Evolutionary conservation across 2,329 filamentous ascomycete species (phyloP).

Genomic region (Helminthosporium solani): DNA sequence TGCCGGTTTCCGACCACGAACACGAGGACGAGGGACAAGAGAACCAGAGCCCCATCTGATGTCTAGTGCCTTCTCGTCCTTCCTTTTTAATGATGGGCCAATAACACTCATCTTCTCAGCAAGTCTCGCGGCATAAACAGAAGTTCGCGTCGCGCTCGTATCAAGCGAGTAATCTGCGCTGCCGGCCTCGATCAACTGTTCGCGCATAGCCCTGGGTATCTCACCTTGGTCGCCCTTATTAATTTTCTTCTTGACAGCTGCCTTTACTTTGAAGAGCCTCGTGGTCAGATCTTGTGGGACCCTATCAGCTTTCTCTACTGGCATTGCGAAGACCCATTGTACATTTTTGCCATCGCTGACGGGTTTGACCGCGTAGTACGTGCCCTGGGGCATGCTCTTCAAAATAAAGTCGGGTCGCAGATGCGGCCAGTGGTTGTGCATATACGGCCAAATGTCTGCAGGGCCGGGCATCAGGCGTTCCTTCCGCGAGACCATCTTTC

Average conservation of each 20-base stretch:
- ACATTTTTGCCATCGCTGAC: slow-evolving; percentile 23
- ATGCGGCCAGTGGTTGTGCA: slow-evolving; percentile 30
- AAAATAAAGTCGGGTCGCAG: slow-evolving; percentile 34
- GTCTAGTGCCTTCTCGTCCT: neutral
- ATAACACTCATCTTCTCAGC: too few relatives aligned
- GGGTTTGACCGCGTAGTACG: slow-evolving; percentile 20
- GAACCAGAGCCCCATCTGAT: neutral
- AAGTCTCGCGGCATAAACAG: too few relatives aligned
- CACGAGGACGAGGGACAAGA: too few relatives aligned
- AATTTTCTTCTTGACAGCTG: slow-evolving; percentile 10
- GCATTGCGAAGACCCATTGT: slow-evolving; percentile 25
- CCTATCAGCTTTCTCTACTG: neutral
- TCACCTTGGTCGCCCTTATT: slow-evolving; percentile 8
- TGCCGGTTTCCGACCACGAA: too few relatives aligned
- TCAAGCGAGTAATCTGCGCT: slow-evolving; percentile 2
- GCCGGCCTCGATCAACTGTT: slow-evolving; percentile 3
- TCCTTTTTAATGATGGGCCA: neutral
- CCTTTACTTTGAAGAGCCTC: slow-evolving; percentile 18
- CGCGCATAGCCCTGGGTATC: slow-evolving; percentile 14
- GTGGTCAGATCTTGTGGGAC: slow-evolving; percentile 6
- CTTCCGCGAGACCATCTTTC: slow-evolving; percentile 3
- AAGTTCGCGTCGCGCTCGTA: neutral
- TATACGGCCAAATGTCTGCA: slow-evolving; percentile 17
- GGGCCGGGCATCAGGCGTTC: slow-evolving; percentile 2
- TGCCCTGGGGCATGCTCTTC: slow-evolving; percentile 29